These are phyloP conservation scores for Mycena belliarum DNA, from an alignment of 768 basidiomycete genomes.

Conservation along the genomic window DNA sequence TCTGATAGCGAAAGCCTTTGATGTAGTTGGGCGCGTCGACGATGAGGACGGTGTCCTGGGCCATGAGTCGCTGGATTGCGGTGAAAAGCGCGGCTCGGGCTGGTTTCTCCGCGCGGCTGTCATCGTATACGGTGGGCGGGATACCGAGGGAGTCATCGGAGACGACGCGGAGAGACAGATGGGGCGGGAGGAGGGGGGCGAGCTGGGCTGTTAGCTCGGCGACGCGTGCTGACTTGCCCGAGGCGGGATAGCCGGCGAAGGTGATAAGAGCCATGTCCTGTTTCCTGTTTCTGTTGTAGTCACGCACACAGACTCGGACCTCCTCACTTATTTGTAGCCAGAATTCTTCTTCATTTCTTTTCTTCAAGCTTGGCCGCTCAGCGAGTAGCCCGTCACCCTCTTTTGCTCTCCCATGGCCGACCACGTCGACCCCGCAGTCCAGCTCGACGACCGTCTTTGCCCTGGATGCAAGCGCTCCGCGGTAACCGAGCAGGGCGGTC, in stretches of 20 bases:
- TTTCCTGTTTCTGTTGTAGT: background rate
- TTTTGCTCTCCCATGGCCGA: constrained; percentile 30
- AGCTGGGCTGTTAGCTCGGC: constrained; percentile 62
- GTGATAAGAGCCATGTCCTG: constrained; percentile 99
- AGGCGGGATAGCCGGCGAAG: constrained; percentile 82
- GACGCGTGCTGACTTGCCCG: constrained; percentile 83
- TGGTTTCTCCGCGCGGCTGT: constrained; percentile 82
- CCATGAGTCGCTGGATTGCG: constrained; percentile 74
- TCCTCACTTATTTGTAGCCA: background rate
- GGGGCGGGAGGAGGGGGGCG: constrained; percentile 53
- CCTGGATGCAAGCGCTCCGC: constrained; percentile 84
- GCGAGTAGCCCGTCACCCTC: constrained; percentile 28
- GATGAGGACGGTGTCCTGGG: constrained; percentile 76
- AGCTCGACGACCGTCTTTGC: constrained; percentile 63
- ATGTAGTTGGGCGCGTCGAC: constrained; percentile 95
- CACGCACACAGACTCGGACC: background rate
- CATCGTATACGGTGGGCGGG: constrained; percentile 69
- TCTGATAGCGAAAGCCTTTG: constrained; percentile 97
- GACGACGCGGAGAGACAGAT: constrained; percentile 48
- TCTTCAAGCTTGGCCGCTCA: constrained; percentile 23
- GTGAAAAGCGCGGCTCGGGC: constrained; percentile 84
- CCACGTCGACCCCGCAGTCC: constrained; percentile 13
- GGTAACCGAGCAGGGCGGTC: constrained; percentile 76
- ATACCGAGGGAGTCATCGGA: constrained; percentile 77
- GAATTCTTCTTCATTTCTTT: background rate